These are phyloP conservation scores for Begonia fuchsioides DNA, from an alignment of 306 rosid species.

Conservation along the genomic window DNA sequence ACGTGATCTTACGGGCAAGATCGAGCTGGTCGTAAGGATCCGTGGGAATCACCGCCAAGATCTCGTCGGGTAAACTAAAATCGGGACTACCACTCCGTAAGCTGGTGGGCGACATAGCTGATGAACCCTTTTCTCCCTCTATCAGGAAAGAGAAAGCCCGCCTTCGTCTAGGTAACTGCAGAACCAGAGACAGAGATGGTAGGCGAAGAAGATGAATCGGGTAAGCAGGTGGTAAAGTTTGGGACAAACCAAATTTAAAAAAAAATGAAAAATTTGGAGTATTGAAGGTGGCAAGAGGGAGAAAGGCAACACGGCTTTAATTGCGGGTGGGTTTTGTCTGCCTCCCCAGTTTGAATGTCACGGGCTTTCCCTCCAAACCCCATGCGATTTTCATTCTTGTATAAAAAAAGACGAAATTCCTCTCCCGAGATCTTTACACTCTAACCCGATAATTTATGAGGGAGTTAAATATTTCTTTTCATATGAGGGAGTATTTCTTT, in stretches of 20 bases:
- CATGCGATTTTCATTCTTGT: neutral
- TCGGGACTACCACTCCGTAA: slow-evolving; percentile 21
- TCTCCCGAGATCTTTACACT: no score
- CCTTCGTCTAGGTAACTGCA: neutral
- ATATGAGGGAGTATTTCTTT: no score
- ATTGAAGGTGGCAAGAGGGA: no score
- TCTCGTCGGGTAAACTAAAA: slow-evolving; percentile 51
- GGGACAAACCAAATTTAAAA: no score
- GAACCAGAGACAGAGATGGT: slow-evolving; percentile 2
- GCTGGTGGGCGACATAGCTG: slow-evolving; percentile 22
- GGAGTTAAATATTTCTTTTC: no score
- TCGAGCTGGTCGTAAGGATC: slow-evolving; percentile 88
- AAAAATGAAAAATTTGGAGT: no score
- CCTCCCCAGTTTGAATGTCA: neutral
- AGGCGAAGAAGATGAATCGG: neutral
- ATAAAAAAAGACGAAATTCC: no score
- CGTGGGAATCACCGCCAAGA: slow-evolving; percentile 56
- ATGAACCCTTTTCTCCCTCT: slow-evolving; percentile 5
- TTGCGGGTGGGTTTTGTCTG: neutral
- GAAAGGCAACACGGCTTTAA: no score
- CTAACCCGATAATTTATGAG: no score
- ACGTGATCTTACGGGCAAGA: slow-evolving; percentile 87
- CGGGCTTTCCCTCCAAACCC: neutral
- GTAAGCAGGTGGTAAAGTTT: no score
- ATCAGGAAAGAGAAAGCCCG: neutral